phyloP scores from a whole-genome alignment of 2,329 filamentous ascomycete species.

The Apiospora hydei region DNA sequence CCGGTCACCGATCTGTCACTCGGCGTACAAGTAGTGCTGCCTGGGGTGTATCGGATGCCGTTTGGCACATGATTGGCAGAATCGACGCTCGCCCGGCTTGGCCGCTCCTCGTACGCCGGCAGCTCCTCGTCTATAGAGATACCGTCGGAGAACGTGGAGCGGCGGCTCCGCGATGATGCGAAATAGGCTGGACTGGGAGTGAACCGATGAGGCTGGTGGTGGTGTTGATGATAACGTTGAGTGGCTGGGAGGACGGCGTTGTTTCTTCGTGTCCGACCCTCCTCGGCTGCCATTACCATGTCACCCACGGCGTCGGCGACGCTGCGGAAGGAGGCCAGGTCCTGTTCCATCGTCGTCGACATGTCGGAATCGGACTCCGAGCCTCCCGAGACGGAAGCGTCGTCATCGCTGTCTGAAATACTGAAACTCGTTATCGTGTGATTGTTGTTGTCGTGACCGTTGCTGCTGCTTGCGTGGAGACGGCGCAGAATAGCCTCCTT shows the following conservation, averaged over 20 bases:
- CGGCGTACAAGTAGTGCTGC: background rate
- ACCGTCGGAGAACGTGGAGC: constrained; percentile 24
- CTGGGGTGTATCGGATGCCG: constrained; percentile 7
- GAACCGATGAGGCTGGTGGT: background rate
- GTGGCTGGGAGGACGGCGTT: background rate
- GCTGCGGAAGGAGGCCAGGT: constrained; percentile 26
- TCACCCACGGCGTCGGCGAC: constrained; percentile 26
- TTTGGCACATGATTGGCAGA: constrained; percentile 16
- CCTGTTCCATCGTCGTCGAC: constrained; percentile 29
- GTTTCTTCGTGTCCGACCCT: background rate
- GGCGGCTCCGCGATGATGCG: constrained; percentile 15
- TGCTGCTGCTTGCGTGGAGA: constrained; percentile 27
- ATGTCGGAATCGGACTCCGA: constrained; percentile 24
- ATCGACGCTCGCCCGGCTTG: background rate
- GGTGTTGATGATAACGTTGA: background rate
- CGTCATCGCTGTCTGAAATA: constrained; percentile 14
- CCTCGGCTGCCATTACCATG: constrained; percentile 19
- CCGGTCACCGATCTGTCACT: background rate
- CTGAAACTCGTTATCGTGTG: background rate
- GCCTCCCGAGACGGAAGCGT: constrained; percentile 2
- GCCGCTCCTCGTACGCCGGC: constrained; percentile 25
- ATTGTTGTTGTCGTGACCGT: background rate
- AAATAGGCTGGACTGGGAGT: constrained; percentile 5
- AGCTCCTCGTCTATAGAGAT: constrained; percentile 25
- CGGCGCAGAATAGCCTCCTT: constrained; percentile 45